Evolutionary conservation across 768 basidiomycete genomes (phyloP).

Genomic region (Tulasnella sp.): DNA sequence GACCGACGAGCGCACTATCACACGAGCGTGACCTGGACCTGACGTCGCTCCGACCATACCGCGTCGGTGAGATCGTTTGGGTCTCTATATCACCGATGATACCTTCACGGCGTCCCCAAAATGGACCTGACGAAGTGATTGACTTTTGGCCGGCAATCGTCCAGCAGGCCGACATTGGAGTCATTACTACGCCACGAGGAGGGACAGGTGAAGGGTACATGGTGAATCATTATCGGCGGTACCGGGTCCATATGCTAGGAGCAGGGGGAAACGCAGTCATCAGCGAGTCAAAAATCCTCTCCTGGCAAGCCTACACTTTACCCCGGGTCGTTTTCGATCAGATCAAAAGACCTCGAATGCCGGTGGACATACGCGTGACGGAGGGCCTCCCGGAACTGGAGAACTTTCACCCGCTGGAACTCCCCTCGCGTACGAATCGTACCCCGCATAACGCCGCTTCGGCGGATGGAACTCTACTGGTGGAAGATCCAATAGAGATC

Average conservation of each 20-base stretch:
- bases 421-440: no score
- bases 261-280: background rate
- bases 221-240: background rate
- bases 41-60: background rate
- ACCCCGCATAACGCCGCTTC: background rate
- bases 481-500: background rate
- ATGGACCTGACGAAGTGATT: background rate
- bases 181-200: background rate
- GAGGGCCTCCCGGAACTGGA: background rate
- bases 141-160: constrained; percentile 9
- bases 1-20: background rate
- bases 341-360: background rate
- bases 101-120: background rate
- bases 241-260: background rate
- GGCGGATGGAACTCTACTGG: background rate
- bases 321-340: constrained; percentile 5
- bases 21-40: background rate
- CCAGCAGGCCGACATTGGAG: background rate
- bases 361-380: background rate
- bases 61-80: constrained; percentile 13
- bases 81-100: constrained; percentile 1
- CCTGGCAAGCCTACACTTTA: constrained; percentile 3
- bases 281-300: background rate
- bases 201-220: background rate
- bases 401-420: background rate